Percentiles rank a stretch among this genome's conserved stretches.
phyloP scores from a whole-genome alignment of 306 rosid species.

The Casuarina cunninghamiana region DNA sequence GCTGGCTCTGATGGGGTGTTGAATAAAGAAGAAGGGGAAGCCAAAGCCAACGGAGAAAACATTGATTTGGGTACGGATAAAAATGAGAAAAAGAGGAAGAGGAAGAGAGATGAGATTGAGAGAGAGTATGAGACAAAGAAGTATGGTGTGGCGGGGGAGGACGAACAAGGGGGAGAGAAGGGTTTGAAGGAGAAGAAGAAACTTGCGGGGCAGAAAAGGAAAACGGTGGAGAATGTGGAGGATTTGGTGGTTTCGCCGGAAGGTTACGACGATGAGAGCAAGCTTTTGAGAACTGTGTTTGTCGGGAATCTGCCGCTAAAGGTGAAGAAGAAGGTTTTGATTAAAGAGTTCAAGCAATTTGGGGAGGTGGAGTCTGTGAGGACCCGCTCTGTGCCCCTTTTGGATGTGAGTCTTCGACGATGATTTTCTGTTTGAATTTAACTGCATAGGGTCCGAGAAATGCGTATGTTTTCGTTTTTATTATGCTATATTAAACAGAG shows the following conservation, averaged over 20 bases:
- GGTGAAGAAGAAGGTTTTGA: slow-evolving; percentile 72
- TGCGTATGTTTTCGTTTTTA: neutral
- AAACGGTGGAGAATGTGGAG: slow-evolving; percentile 61
- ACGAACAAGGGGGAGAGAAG: slow-evolving; percentile 29
- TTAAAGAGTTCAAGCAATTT: slow-evolving; percentile 69
- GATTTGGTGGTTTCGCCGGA: slow-evolving; percentile 73
- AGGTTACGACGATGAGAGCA: slow-evolving; percentile 83
- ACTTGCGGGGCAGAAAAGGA: slow-evolving; percentile 77
- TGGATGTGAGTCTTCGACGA: slow-evolving; percentile 64
- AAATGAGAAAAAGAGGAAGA: slow-evolving; percentile 50
- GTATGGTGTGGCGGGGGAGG: slow-evolving; percentile 49
- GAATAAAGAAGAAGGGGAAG: slow-evolving; percentile 14
- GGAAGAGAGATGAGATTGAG: slow-evolving; percentile 90
- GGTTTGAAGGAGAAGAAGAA: slow-evolving; percentile 19
- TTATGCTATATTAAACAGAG: neutral
- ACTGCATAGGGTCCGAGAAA: neutral
- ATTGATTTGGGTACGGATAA: slow-evolving; percentile 13
- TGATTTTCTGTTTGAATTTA: neutral
- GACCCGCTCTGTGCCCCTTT: slow-evolving; percentile 84
- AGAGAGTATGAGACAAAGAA: slow-evolving; percentile 73
- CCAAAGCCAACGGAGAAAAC: neutral
- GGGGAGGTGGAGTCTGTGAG: slow-evolving; percentile 96
- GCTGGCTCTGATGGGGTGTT: neutral
- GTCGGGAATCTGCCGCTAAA: slow-evolving; percentile 85
- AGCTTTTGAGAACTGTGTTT: slow-evolving; percentile 90